Evolutionary conservation across 352 stramenopile genomes (phyloP), one percentile per base, ranked within the genome.

Genomic region (Pythium biforme): DNA sequence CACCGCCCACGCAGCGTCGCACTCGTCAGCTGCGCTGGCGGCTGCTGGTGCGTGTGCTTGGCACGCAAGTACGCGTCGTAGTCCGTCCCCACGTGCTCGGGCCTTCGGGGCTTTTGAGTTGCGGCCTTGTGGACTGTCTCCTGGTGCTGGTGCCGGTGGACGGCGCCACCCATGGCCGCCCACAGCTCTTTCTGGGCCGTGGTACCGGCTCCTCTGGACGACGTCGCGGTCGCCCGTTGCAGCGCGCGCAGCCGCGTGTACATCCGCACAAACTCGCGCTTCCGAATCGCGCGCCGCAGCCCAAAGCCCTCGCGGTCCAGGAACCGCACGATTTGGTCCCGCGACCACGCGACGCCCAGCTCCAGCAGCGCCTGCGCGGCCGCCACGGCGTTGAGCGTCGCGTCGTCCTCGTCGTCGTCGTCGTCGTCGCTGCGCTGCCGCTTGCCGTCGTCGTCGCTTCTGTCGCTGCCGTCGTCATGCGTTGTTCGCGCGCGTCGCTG

Each of bases 351-450:
- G n/a, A 81, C 59, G 15, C 81, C 82, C 22, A 94, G 69, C 33
- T 93, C 81, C n/a, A 81, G 60, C n/a, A 86, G 66, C 40, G 82
- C 84, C 71, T 94, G 84, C 4, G 79, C 74, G 8, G 81, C 79
- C 57, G 90, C 77, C 3, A 87, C 59, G 7, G 70, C 72, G 19
- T 62, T 62, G 23, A 72, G 45, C 9, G 26, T 20, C 1, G 48
- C 9, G 4, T 37, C 56, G 27, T 65, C n/a, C 48, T 41, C 20
- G 45, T 51, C 63, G 41, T 63, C 19, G 19, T 70, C 57, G 0
- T 75, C 64, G 0, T 77, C 73, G 17, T 69, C 67, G n/a, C 51
- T 76, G 33, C 73, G 73, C 27, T 59, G 62, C 20, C 43, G 59
- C 54, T 86, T 84, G 19, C 61, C 48, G 0, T 76, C 66, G 3